A percentile compares a stretch with the other conserved stretches of the same genome.
Evolutionary conservation across 2,329 filamentous ascomycete species (phyloP).

Genomic region (Microsporum ferrugineum): DNA sequence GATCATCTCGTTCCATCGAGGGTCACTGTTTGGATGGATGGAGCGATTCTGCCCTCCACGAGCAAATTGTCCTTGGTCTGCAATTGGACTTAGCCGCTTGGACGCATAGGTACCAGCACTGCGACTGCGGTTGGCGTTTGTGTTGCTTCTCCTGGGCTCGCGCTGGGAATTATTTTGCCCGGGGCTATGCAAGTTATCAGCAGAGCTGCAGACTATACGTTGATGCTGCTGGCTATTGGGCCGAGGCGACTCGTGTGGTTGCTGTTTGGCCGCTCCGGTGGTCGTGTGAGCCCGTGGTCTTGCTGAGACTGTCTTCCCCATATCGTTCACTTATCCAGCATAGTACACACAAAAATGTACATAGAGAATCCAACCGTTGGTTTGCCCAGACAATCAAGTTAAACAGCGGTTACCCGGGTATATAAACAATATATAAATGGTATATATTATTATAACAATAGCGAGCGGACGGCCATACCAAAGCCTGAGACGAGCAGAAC

Average conservation of each 20-base stretch:
- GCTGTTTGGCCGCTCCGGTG: background rate
- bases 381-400: background rate
- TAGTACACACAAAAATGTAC: background rate
- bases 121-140: background rate
- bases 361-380: background rate
- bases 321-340: background rate
- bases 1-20: conserved; percentile 42
- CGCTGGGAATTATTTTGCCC: background rate
- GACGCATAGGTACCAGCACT: background rate
- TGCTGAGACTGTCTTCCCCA: background rate
- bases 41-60: background rate
- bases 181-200: background rate
- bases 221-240: background rate
- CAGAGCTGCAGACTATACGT: background rate
- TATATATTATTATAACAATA: background rate
- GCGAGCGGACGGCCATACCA: background rate
- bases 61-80: background rate
- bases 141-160: background rate
- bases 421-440: background rate
- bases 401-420: background rate
- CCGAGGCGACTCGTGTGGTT: background rate
- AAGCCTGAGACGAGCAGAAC: background rate
- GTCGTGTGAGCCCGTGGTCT: background rate
- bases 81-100: background rate
- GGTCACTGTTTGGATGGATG: conserved; percentile 9